Evolutionary conservation across 495 filamentous ascomycete genomes (phyloP), one percentile per base, ranked within the genome.

Genomic region (Pyrenula aspistea): DNA sequence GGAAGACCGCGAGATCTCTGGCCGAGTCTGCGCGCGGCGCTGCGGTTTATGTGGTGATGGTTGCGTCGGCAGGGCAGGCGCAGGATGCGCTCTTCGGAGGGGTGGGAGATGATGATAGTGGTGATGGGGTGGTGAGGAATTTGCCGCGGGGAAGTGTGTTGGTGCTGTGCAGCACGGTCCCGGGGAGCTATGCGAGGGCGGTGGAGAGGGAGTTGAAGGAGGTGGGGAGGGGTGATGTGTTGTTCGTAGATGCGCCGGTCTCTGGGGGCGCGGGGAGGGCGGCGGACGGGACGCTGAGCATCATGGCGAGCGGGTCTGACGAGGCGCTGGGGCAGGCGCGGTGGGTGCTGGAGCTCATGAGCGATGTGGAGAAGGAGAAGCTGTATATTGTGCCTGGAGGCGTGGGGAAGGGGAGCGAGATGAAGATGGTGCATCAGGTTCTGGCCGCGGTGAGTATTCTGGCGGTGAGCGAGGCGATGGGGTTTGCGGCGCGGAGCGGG

Each of bases 401-500:
- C 2, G 71, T 91, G 53, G 87, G 86, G 2, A 82, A 82, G 0
- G 87, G 88, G n/a, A 88, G 84, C 60, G 91, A 91, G 63, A 87
- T 90, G 77, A 93, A 93, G 70, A 88, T 90, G 80, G 82, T 87
- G 53, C 88, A 91, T 68, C 88, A 93, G 66, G 82, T 93, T 19
- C 76, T 91, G 11, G 88, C 87, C 0, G 87, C 82, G 0, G 83
- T 86, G 56, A 82, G 90, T 58, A 91, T 93, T 61, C 74, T 86
- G 1, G 79, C 84, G 10, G 76, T 82, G 12, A 84, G 82, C 61
- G 88, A 93, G 68, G 83, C 79, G 1, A 78, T 87, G 78, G 88
- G 86, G 0, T 80, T 91, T 52, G 87, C 85, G 10, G 83, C 79
- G 47, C 74, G 76, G 12, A 68, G 88, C 42, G 85, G 87, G 0